Base-by-base conservation (phyloP, 495 filamentous ascomycete genomes). In the Aspergillus leporis region DNA sequence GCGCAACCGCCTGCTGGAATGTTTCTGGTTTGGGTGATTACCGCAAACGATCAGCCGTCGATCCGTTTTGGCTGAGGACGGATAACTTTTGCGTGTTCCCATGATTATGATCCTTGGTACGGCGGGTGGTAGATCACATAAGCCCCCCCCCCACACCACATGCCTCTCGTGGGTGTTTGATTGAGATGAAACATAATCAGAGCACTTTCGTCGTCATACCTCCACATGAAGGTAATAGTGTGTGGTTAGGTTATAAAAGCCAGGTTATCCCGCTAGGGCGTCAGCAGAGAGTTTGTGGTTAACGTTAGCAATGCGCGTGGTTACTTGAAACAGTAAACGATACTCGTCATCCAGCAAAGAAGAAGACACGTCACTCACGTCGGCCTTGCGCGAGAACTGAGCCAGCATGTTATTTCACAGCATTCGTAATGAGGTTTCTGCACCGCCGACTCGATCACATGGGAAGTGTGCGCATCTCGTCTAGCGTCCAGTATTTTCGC, bases 401-500 rank as follows among this genome's bases (percentile, higher is more conserved):
- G 25, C 22, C 13, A 46, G 9, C 9, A 61, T 5, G 2, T 21
- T 14, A 53, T 18, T 21, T 41, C 16, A n/a, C 25, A 45, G 13
- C 16, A n/a, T 30, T 2, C n/a, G n/a, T n/a, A n/a, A n/a, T n/a
- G n/a, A n/a, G n/a, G n/a, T n/a, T n/a, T n/a, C n/a, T n/a, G n/a
- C n/a, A n/a, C n/a, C n/a, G n/a, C n/a, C n/a, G n/a, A n/a, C 34
- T 30, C 23, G 18, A 25, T 70, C 56, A 92, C 72, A 92, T 89
- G 2, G 86, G 87, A 70, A 97, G 80, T 41, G 74, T 64, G 67
- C 74, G 78, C 74, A 97, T 87, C 78, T 96, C 93, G 55, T 88
- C 83, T 41, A 85, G 28, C 0, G 78, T 87, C 90, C 91, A 97
- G 71, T 88, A 91, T 65, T 81, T 84, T 65, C 91, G 79, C 93